Percentiles rank a stretch among this genome's conserved stretches.
phyloP scores from a whole-genome alignment of 352 stramenopile genomes.

The Phytophthora fragariae region DNA sequence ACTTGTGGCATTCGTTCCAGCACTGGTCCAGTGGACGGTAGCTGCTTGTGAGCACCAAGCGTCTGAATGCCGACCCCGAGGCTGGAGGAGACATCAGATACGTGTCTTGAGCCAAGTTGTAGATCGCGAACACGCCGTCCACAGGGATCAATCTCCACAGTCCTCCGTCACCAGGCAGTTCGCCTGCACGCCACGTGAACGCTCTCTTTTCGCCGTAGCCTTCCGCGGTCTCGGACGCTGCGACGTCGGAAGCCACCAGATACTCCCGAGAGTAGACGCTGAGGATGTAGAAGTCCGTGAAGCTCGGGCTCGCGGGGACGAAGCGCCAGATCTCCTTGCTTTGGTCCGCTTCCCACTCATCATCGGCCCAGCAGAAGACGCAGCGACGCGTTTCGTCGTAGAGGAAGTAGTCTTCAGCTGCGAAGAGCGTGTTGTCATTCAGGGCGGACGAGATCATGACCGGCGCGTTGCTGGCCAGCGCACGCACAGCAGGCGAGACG shows the following conservation, averaged over 20 bases:
- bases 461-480: conserved; percentile 42
- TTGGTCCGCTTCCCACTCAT: conserved; percentile 40
- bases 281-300: conserved; percentile 37
- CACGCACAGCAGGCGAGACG: conserved; percentile 41
- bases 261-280: conserved; percentile 32
- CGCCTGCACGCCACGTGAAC: conserved; percentile 30
- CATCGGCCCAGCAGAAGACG: conserved; percentile 48
- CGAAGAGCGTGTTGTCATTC: conserved; percentile 38
- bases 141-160: conserved; percentile 28
- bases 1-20: conserved; percentile 33
- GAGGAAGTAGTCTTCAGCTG: conserved; percentile 28
- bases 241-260: conserved; percentile 23
- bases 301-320: conserved; percentile 20
- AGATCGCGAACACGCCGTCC: conserved; percentile 27
- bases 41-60: conserved; percentile 19
- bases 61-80: conserved; percentile 21
- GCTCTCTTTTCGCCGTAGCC: conserved; percentile 18
- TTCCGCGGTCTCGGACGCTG: conserved; percentile 14
- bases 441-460: conserved; percentile 33
- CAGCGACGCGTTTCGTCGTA: conserved; percentile 49
- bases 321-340: conserved; percentile 49
- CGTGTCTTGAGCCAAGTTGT: conserved; percentile 24
- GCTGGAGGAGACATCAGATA: conserved; percentile 27
- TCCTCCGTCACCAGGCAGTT: conserved; percentile 21
- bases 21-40: conserved; percentile 30